These are phyloP conservation scores for Penicillium psychrosexuale DNA, from an alignment of 2,329 filamentous ascomycete species.

Conservation along the genomic window DNA sequence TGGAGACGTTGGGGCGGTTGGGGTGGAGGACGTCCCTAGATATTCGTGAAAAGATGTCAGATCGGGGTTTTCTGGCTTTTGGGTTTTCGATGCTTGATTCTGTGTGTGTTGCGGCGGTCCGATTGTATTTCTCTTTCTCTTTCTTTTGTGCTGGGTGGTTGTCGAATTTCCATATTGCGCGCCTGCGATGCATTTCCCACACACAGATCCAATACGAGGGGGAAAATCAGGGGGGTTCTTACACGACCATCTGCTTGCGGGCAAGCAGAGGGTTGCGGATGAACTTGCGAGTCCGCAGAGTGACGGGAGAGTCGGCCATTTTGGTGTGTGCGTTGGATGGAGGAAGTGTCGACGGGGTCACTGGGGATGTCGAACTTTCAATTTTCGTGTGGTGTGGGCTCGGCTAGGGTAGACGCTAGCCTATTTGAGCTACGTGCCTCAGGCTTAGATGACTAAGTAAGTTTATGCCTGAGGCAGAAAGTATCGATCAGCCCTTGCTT, in stretches of 20 bases:
- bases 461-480: slow-evolving; percentile 1
- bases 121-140: not conserved
- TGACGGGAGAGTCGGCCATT: slow-evolving; percentile 82
- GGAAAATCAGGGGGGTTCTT: slow-evolving; percentile 51
- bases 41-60: slow-evolving; percentile 24
- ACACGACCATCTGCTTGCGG: slow-evolving; percentile 99
- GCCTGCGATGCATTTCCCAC: slow-evolving; percentile 12
- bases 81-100: slow-evolving; percentile 1
- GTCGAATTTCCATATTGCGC: slow-evolving; percentile 11
- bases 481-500: not conserved
- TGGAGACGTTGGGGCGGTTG: slow-evolving; percentile 96
- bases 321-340: slow-evolving; percentile 44
- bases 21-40: slow-evolving; percentile 97
- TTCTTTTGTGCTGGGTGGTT: not conserved
- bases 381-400: slow-evolving; percentile 43
- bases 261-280: slow-evolving; percentile 99
- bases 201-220: slow-evolving; percentile 14
- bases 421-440: slow-evolving; percentile 15
- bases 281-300: slow-evolving; percentile 98
- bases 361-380: slow-evolving; percentile 34
- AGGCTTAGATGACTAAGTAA: slow-evolving; percentile 1
- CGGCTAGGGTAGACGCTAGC: slow-evolving; percentile 41
- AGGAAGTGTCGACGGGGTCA: slow-evolving; percentile 18
- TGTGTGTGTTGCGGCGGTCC: slow-evolving; percentile 9
- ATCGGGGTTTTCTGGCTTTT: slow-evolving; percentile 9